Base-by-base conservation (phyloP, 768 basidiomycete genomes). In the Udeniomyces megalosporus region DNA sequence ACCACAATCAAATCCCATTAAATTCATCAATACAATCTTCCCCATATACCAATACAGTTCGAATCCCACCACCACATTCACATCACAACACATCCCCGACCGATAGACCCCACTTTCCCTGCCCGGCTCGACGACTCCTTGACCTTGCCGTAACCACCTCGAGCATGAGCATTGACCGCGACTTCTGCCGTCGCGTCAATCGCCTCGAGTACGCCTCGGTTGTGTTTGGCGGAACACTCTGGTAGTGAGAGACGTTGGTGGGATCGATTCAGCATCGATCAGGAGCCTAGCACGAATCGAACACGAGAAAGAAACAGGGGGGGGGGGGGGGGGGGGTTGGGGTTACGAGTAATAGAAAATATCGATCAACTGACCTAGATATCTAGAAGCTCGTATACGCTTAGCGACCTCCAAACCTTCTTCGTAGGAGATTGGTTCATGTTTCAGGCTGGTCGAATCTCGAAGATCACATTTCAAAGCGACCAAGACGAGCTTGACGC, bases 181-280 rank as follows among this genome's bases (percentile, higher is more conserved):
- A 60, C 58, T 8, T 49, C 38, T 17, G 58, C 49, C 8, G 58
- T 60, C 35, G 42, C 50, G 34, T 60, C 58, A 26, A 60, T 50
- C 22, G 58, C 58, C 28, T 60, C 58, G 32, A n/a, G 48, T 12
- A 60, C 58, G 34, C 58, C 58, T 8, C 58, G 58, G 24, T 60
- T 60, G 24, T 60, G 58, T 20, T 60, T 60, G 1, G 58, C 58
- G 14, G 58, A 60, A 35, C 58, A 60, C 51, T 60, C 58, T 60
- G 42, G 12, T 2, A n/a, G 20, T n/a, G 35, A 53, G 28, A 42
- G n/a, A n/a, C n/a, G n/a, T n/a, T n/a, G n/a, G n/a, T n/a, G n/a
- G n/a, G n/a, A n/a, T n/a, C n/a, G n/a, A n/a, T n/a, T n/a, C n/a
- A n/a, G n/a, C n/a, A n/a, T n/a, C n/a, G n/a, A n/a, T n/a, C n/a